Evolutionary conservation across 2,329 filamentous ascomycete species (phyloP).

Genomic region (Monilinia aucupariae): DNA sequence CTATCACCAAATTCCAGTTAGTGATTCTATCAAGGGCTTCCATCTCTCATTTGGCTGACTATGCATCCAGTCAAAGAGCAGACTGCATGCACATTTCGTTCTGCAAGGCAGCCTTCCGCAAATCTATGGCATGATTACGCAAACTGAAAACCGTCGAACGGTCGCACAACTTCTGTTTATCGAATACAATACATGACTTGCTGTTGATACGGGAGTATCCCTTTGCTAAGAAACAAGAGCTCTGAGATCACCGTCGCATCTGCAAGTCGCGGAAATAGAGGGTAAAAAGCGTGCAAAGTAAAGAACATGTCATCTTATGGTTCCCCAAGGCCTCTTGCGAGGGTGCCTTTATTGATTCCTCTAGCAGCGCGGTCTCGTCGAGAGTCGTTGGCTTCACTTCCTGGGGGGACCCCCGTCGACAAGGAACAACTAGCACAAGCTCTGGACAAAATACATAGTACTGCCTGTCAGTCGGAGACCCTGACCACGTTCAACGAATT

Average conservation of each 20-base stretch:
- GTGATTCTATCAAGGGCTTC: slow-evolving; percentile 9
- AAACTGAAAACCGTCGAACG: slow-evolving; percentile 9
- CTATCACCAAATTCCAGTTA: slow-evolving; percentile 9
- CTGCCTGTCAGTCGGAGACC: slow-evolving; percentile 76
- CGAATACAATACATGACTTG: slow-evolving; percentile 2
- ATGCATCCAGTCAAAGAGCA: slow-evolving; percentile 5
- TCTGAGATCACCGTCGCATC: neutral
- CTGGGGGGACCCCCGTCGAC: slow-evolving; percentile 50
- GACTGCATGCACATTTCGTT: neutral
- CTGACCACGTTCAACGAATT: slow-evolving; percentile 95
- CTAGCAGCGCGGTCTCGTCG: slow-evolving; percentile 35
- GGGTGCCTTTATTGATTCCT: slow-evolving; percentile 23
- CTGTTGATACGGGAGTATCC: slow-evolving; percentile 1
- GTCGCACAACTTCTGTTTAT: slow-evolving; percentile 9
- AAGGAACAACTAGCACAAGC: slow-evolving; percentile 70
- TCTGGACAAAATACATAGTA: slow-evolving; percentile 81
- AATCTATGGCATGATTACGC: slow-evolving; percentile 14
- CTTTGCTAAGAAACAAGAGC: slow-evolving; percentile 5
- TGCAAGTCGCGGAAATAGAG: neutral
- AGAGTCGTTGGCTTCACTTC: slow-evolving; percentile 46
- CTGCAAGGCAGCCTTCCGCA: neutral
- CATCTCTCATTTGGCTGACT: neutral
- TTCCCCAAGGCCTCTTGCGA: slow-evolving; percentile 26
- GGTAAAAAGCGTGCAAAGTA: neutral
- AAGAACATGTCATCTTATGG: slow-evolving; percentile 32